Evolutionary conservation across 352 stramenopile genomes (phyloP).

Genomic region (Phytophthora sp.): DNA sequence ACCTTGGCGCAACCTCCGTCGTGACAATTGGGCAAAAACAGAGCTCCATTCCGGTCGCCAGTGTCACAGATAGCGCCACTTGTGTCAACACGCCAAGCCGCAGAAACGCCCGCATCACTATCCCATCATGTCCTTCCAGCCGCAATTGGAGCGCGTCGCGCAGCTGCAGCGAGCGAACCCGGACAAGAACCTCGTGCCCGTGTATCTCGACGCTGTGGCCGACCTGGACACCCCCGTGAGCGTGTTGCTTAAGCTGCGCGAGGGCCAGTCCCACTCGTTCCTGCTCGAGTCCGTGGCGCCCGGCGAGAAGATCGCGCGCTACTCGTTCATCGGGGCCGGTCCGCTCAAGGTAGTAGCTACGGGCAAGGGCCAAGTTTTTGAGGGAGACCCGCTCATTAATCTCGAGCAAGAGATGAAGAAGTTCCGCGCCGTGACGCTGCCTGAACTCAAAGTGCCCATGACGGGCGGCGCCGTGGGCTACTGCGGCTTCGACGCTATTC

Average conservation of each 20-base stretch:
- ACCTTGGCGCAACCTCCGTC: conserved; percentile 15
- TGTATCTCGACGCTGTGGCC: conserved; percentile 85
- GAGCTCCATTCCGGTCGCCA: conserved; percentile 15
- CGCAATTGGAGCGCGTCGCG: conserved; percentile 65
- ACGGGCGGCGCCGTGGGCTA: conserved; percentile 89
- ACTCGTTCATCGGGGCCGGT: conserved; percentile 89
- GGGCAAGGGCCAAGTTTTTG: conserved; percentile 58
- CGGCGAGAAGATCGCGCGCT: conserved; percentile 88
- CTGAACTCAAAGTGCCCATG: conserved; percentile 83
- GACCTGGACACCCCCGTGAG: conserved; percentile 91
- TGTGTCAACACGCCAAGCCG: conserved; percentile 10
- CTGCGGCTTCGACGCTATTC: conserved; percentile 89
- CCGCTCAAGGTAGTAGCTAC: conserved; percentile 82
- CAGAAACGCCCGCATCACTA: conserved; percentile 1
- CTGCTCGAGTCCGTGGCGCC: conserved; percentile 87
- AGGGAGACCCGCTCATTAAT: conserved; percentile 77
- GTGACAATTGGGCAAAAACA: not conserved
- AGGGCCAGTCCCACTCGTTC: conserved; percentile 83
- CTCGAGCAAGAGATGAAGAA: conserved; percentile 84
- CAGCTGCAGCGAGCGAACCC: conserved; percentile 65
- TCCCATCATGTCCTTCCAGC: conserved; percentile 75
- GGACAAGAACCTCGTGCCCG: conserved; percentile 86
- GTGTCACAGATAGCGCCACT: conserved; percentile 11
- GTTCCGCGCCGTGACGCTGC: conserved; percentile 71
- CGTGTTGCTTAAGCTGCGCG: conserved; percentile 86